phyloP scores from a whole-genome alignment of 768 basidiomycete species.

The Hemileccinum impolitum region DNA sequence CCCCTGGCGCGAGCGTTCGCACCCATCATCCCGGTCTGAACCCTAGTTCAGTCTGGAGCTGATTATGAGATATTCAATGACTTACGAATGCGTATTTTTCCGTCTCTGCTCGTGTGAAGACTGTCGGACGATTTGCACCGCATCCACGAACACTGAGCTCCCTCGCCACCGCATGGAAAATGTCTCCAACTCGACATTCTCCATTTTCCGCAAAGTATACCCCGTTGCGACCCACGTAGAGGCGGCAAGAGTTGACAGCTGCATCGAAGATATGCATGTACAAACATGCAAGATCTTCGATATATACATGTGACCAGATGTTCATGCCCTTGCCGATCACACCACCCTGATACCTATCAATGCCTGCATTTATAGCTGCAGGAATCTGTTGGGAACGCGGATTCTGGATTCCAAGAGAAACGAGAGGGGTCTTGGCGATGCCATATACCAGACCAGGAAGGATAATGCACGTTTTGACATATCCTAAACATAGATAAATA shows the following conservation, averaged over 20 bases:
- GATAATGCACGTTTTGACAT: slow-evolving; percentile 49
- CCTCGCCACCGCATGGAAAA: slow-evolving; percentile 40
- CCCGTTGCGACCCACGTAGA: slow-evolving; percentile 37
- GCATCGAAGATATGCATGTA: slow-evolving; percentile 44
- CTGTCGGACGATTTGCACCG: slow-evolving; percentile 31
- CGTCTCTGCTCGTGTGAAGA: slow-evolving; percentile 35
- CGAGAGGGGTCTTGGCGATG: slow-evolving; percentile 44
- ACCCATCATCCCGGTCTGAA: slow-evolving; percentile 18
- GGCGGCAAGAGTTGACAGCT: slow-evolving; percentile 13
- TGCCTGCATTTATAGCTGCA: slow-evolving; percentile 38
- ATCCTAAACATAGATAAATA: slow-evolving; percentile 37
- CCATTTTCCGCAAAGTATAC: slow-evolving; percentile 53
- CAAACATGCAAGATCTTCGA: slow-evolving; percentile 45
- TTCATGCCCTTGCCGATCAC: slow-evolving; percentile 57
- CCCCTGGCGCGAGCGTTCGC: slow-evolving; percentile 19
- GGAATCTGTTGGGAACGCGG: slow-evolving; percentile 53
- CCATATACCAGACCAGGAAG: slow-evolving; percentile 59
- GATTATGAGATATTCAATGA: neutral
- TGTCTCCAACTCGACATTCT: slow-evolving; percentile 43
- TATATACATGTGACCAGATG: slow-evolving; percentile 58
- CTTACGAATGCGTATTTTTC: slow-evolving; percentile 14
- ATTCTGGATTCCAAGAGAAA: slow-evolving; percentile 52
- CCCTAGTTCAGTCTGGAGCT: neutral
- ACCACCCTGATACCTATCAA: slow-evolving; percentile 49
- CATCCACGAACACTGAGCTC: slow-evolving; percentile 26